phyloP scores from a whole-genome alignment of 2,329 filamentous ascomycete species.

The Beauveria sp. region DNA sequence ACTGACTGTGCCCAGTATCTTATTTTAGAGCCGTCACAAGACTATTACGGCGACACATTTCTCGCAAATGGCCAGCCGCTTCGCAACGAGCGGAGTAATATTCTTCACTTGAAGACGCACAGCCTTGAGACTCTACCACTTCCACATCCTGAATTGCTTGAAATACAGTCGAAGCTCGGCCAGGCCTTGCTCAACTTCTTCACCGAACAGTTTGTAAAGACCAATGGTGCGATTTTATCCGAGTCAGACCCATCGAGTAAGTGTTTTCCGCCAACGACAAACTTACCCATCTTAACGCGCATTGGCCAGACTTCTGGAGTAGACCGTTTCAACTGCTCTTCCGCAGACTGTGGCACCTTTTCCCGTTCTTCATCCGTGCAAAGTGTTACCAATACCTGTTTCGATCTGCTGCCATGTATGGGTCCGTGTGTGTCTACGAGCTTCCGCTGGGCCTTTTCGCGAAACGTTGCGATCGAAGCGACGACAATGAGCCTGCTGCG shows the following conservation, averaged over 20 bases:
- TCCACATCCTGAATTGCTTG: not conserved
- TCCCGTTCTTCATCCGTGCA: too few relatives aligned
- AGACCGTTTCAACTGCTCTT: not conserved
- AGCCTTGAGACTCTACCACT: not conserved
- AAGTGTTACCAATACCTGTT: too few relatives aligned
- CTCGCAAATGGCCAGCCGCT: too few relatives aligned
- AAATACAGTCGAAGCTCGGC: not conserved
- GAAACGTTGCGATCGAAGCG: too few relatives aligned
- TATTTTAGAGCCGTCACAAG: too few relatives aligned
- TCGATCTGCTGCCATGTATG: too few relatives aligned
- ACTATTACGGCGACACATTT: too few relatives aligned
- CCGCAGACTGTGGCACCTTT: too few relatives aligned
- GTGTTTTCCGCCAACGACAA: not conserved
- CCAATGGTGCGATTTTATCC: not conserved
- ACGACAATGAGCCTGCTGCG: too few relatives aligned
- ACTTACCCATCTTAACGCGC: not conserved
- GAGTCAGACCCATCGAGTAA: not conserved
- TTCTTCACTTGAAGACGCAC: not conserved
- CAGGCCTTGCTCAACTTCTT: not conserved
- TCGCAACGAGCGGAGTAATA: not conserved
- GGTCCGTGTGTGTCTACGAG: too few relatives aligned
- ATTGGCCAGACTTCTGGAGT: not conserved
- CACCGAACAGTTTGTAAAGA: not conserved
- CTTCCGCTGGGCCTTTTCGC: too few relatives aligned
- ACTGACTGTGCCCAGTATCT: too few relatives aligned